Base-by-base conservation (phyloP, 495 filamentous ascomycete genomes). In the Daldinia childiae region DNA sequence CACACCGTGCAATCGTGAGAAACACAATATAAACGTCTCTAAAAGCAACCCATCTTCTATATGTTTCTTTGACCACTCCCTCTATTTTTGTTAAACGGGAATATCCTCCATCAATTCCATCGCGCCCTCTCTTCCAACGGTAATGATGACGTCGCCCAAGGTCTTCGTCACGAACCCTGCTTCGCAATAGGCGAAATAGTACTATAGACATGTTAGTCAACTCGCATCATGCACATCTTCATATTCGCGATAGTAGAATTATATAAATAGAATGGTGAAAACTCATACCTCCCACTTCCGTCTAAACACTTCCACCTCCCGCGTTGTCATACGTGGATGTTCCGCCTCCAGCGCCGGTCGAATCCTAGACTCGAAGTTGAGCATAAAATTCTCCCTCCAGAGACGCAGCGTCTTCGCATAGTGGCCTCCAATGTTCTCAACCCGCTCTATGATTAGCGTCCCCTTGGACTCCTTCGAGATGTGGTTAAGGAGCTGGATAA, bases 131-230 rank as follows among this genome's bases (percentile, higher is more conserved):
- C 90, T 82, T 3, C 84, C 88, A n/a, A 90, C 83, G 2, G 81
- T 87, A 59, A 93, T 84, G 58, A 92, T 89, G 19, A 89, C 89
- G 78, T 92, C 90, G 1, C 89, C 89, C 52, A 93, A 78, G 6
- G 89, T 89, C 77, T 91, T 90, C 26, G 88, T 88, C 57, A 84
- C 80, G 74, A 93, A 92, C 0, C 90, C 90, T 21, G 89, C 90
- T 73, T 92, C 90, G 58, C 87, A 91, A 75, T 92, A 93, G 9
- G 85, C 80, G 74, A 92, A 92, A 74, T 92, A 93, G 70, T 92
- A 92, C 81, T 90, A 52, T 19, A 55, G 2, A 57, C 17, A 15
- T 5, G 30, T 58, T 9, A 66, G 58, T 32, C 54, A 60, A 14
- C 2, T 4, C 8, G 26, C 14, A 4, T 6, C 9, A 0, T 9